Conservation (phyloP, 495 filamentous ascomycete genomes). For the Elaphomyces granulatus region DNA sequence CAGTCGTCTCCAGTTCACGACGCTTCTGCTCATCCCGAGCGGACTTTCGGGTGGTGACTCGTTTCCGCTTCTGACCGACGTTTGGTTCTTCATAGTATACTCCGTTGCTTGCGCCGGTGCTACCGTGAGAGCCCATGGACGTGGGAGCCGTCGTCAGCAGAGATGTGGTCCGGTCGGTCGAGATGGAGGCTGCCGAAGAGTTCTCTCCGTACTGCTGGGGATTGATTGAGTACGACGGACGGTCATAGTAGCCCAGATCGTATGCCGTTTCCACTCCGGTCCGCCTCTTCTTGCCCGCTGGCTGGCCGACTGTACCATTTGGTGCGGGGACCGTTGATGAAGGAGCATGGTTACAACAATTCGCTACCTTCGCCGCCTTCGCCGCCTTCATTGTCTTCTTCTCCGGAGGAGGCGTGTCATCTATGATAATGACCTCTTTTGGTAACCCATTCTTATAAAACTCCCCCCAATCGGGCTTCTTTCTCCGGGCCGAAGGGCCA, state of each 20-base stretch:
- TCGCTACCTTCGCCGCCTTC: conserved; percentile 11
- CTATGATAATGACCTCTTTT: conserved; percentile 89
- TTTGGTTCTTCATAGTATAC: conserved; percentile 39
- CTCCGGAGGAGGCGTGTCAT: conserved; percentile 67
- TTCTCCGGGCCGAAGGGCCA: conserved; percentile 42
- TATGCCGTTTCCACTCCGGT: conserved; percentile 47
- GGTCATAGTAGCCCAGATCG: conserved; percentile 47
- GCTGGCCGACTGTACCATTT: conserved; percentile 29
- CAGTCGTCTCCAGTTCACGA: conserved; percentile 48
- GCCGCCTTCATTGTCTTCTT: conserved; percentile 22
- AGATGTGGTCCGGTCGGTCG: conserved; percentile 77
- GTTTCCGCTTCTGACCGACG: conserved; percentile 73
- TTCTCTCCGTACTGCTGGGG: conserved; percentile 49
- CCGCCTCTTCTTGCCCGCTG: conserved; percentile 49
- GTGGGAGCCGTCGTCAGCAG: conserved; percentile 82
- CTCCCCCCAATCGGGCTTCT: conserved; percentile 64
- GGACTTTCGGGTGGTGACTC: conserved; percentile 59
- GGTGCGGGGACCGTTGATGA: conserved; percentile 8
- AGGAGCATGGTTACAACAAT: background rate
- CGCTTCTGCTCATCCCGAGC: conserved; percentile 68
- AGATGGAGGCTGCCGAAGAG: conserved; percentile 56
- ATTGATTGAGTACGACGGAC: conserved; percentile 53
- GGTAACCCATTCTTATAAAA: conserved; percentile 92
- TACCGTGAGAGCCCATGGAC: conserved; percentile 66
- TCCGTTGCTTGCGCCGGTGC: conserved; percentile 41